Base-by-base conservation (phyloP, 2,329 filamentous ascomycete genomes). In the Fusarium hainanense region DNA sequence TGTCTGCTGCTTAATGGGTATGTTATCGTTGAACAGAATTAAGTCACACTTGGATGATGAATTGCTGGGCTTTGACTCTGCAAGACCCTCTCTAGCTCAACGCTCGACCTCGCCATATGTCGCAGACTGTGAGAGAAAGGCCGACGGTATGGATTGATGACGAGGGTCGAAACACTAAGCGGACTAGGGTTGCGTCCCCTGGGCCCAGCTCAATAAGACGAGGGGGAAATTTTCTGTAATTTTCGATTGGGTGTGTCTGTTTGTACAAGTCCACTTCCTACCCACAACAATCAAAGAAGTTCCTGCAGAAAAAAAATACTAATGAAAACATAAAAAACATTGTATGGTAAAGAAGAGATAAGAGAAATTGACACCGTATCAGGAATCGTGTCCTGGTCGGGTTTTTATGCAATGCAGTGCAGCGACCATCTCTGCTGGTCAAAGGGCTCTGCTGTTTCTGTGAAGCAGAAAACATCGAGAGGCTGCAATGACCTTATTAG, bases 1-100 rank as follows among this genome's bases (percentile, higher is more conserved):
- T 79, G 78, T 79, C 74, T 70, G 56, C 68, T 74, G 72, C 74
- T 77, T 70, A 78, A 77, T 79, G 77, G 77, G 68, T 68, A 13
- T 12, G 28, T 28, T 28, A 63, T 66, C 65, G 28, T 71, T 34
- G 49, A 63, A 68, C 50, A 66, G 32, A 37, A 66, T 61, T 25
- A 63, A 71, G 56, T 71, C 68, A 69, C 68, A 67, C 57, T 59
- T 54, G 63, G 44, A 48, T 57, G 58, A 58, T 66, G 61, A 63
- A 57, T 56, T 66, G 68, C 57, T 58, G 49, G 50, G 60, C 54
- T 58, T 48, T 25, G 55, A 30, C 59, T 70, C 23, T 51, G 34
- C 23, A 27, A 41, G 21, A 20, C 49, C 34, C 34, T 52, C 49
- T 52, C 46, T 70, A 70, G 58, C 63, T 68, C 51, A 41, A 65